These are phyloP conservation scores for Choiromyces venosus DNA, from an alignment of 495 filamentous ascomycete genomes.

Conservation along the genomic window DNA sequence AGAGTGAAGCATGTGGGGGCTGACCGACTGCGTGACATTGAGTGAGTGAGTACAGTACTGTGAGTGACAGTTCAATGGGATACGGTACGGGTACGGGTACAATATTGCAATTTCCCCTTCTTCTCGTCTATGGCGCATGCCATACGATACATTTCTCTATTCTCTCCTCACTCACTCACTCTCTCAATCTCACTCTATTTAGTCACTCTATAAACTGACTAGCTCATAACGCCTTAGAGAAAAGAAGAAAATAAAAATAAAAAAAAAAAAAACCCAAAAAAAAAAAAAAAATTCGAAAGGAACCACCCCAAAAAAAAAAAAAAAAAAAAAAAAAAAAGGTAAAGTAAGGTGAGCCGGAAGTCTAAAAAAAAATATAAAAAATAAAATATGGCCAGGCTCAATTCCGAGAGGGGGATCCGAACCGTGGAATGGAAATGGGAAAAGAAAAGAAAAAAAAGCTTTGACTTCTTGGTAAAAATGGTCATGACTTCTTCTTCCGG, in stretches of 20 bases:
- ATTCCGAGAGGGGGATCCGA: constrained; percentile 16
- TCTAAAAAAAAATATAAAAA: no score
- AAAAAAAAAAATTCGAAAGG: constrained; percentile 10
- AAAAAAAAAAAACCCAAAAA: not conserved
- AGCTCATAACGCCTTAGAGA: not conserved
- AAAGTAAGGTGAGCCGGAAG: no score
- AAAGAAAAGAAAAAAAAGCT: not conserved
- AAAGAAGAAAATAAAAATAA: not conserved
- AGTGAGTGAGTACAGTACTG: no score
- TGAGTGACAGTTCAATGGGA: not conserved
- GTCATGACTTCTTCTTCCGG: not conserved
- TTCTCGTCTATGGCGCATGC: not conserved
- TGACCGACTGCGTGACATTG: not conserved
- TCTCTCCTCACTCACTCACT: not conserved
- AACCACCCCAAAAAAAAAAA: no score
- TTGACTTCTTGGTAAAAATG: not conserved
- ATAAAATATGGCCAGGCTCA: not conserved
- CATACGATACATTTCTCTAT: not conserved
- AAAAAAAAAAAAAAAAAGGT: constrained; percentile 23
- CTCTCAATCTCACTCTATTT: not conserved
- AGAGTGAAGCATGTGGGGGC: not conserved
- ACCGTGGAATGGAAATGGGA: constrained; percentile 26
- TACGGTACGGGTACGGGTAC: not conserved
- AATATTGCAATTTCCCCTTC: not conserved
- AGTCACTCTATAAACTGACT: not conserved